Percentiles rank a stretch among this genome's conserved stretches.
phyloP scores from a whole-genome alignment of 78 protist genomes.

The Dictyostelium intermedium region DNA sequence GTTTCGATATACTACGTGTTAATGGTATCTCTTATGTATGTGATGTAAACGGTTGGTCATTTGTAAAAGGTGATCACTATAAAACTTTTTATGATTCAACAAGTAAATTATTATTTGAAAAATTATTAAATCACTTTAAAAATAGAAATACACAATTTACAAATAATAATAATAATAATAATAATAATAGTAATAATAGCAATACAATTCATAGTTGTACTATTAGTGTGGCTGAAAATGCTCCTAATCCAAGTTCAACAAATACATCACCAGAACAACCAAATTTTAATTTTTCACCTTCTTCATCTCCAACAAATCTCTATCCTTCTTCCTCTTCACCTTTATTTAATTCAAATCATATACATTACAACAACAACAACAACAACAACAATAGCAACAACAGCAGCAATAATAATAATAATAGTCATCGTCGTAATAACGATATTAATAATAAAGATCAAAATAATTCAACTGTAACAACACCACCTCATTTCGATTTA shows the following conservation, averaged over 20 bases:
- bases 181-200: too few species aligned
- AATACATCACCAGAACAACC: constrained; percentile 10
- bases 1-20: constrained; percentile 94
- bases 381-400: background rate
- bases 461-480: background rate
- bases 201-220: background rate
- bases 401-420: background rate
- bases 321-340: constrained; percentile 1
- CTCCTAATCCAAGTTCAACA: background rate
- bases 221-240: background rate
- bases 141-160: background rate
- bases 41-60: constrained; percentile 98
- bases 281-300: background rate
- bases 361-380: background rate
- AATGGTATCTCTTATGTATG: constrained; percentile 89
- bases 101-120: background rate
- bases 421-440: background rate
- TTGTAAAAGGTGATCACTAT: constrained; percentile 89
- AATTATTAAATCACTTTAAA: background rate
- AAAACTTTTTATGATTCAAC: constrained; percentile 30
- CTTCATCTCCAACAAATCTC: background rate
- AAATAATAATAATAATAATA: too few species aligned
- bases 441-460: background rate
- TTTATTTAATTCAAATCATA: background rate
- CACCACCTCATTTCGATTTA: constrained; percentile 13